phyloP scores from a whole-genome alignment of 2,329 filamentous ascomycete genomes.

The Fusarium tricinctum region DNA sequence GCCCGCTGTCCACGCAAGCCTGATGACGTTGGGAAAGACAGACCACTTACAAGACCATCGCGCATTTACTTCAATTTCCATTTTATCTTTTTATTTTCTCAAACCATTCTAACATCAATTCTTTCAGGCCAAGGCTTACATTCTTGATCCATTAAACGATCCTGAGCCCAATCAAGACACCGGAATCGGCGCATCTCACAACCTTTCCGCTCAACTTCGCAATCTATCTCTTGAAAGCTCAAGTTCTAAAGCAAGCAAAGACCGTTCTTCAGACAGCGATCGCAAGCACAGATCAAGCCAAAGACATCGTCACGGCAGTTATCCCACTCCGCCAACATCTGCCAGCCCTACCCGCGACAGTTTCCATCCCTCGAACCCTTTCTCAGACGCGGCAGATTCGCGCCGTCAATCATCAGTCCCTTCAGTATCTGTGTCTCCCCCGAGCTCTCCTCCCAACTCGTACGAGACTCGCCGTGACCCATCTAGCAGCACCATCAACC shows the following conservation, averaged over 20 bases:
- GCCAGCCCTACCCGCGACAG: conserved; percentile 64
- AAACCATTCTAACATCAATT: conserved; percentile 13
- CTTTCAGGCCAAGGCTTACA: conserved; percentile 72
- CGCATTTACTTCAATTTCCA: conserved; percentile 10
- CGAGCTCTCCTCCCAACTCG: conserved; percentile 38
- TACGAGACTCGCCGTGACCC: conserved; percentile 42
- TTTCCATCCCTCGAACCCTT: conserved; percentile 64
- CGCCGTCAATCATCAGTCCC: conserved; percentile 35
- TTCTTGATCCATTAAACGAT: conserved; percentile 77
- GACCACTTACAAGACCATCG: conserved; percentile 8
- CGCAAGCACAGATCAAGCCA: conserved; percentile 20
- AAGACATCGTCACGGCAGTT: conserved; percentile 33
- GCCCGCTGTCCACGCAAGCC: conserved; percentile 45
- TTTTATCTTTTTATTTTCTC: neutral
- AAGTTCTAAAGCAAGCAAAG: conserved; percentile 26
- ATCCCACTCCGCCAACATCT: conserved; percentile 67
- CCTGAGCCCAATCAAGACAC: conserved; percentile 77
- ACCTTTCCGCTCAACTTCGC: conserved; percentile 41
- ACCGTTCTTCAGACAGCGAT: conserved; percentile 8
- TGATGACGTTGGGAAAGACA: conserved; percentile 39
- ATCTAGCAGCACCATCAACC: conserved; percentile 53
- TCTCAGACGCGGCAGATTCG: conserved; percentile 44
- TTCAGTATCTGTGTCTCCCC: conserved; percentile 33
- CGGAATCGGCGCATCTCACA: conserved; percentile 56
- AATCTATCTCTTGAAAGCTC: conserved; percentile 36